Evolutionary conservation across 169 alveolate species (phyloP).

Genomic region (Cryptosporidium tyzzeri): DNA sequence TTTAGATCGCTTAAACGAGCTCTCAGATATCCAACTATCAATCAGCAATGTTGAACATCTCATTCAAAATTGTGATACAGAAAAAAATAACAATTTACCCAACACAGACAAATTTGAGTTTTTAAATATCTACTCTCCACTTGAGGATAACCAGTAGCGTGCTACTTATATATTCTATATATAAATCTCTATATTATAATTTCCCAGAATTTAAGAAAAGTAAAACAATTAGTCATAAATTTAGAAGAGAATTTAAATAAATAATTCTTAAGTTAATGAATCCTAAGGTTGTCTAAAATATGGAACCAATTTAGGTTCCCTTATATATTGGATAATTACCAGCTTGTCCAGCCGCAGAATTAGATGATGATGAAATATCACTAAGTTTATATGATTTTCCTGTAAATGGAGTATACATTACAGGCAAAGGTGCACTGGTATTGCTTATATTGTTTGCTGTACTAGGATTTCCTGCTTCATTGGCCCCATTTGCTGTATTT

Average conservation of each 20-base stretch:
- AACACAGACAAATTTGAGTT: constrained; percentile 2
- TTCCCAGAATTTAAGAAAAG: neutral
- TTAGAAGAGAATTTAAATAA: neutral
- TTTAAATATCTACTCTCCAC: neutral
- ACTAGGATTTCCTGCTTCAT: constrained; percentile 14
- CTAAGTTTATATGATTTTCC: constrained; percentile 65
- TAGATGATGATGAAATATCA: constrained; percentile 47
- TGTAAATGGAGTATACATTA: constrained; percentile 58
- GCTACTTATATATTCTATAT: neutral
- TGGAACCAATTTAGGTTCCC: constrained; percentile 62
- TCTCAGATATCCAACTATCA: constrained; percentile 14
- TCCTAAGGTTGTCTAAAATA: neutral
- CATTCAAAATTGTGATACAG: neutral
- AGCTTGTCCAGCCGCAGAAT: neutral
- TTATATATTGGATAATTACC: constrained; percentile 56
- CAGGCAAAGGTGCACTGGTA: neutral
- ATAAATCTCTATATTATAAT: too few species aligned
- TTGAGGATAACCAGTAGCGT: neutral
- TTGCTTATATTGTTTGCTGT: neutral
- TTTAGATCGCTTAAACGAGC: neutral
- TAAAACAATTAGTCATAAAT: neutral
- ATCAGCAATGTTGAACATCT: constrained; percentile 24
- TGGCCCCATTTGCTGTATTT: neutral
- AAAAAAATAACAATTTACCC: neutral
- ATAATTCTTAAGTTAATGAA: neutral